Conservation (phyloP, 1,284 basidiomycete species). For the Xerocomus nothofagi region DNA sequence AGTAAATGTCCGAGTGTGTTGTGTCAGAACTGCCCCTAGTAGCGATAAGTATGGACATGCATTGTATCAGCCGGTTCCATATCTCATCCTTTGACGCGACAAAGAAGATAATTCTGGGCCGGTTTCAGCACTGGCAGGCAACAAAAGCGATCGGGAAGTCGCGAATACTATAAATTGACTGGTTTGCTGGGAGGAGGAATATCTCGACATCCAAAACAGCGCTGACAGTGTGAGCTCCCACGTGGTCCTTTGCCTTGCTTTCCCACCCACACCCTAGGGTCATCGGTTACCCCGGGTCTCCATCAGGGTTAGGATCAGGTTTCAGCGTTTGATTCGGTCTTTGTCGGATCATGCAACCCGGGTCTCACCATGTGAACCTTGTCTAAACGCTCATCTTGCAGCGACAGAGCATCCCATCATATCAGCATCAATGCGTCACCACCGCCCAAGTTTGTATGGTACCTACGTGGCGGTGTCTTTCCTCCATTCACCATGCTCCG, state of each 20-base stretch:
- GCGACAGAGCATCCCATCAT: conserved; percentile 4
- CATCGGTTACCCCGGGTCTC: conserved; percentile 6
- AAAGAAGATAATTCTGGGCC: conserved; percentile 24
- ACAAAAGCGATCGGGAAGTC: conserved; percentile 24
- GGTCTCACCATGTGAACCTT: conserved; percentile 11
- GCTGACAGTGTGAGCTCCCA: conserved; percentile 23
- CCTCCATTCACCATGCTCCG: conserved; percentile 3
- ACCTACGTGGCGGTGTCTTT: conserved; percentile 14
- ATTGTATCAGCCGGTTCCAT: neutral
- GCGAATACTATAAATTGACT: conserved; percentile 16
- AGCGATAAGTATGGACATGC: neutral
- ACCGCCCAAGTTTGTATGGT: no score
- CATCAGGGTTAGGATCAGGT: conserved; percentile 15
- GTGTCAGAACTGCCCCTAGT: conserved; percentile 6
- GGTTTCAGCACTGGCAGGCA: conserved; percentile 5
- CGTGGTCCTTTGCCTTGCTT: conserved; percentile 23
- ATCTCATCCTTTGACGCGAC: conserved; percentile 6
- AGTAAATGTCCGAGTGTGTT: conserved; percentile 8
- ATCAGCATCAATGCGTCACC: neutral
- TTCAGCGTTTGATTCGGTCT: conserved; percentile 10
- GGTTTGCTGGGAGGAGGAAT: conserved; percentile 12
- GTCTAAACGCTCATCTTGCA: neutral
- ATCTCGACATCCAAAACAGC: conserved; percentile 22
- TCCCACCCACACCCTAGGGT: conserved; percentile 20
- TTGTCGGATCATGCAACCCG: conserved; percentile 15